Percentiles rank a stretch among this genome's conserved stretches.
Evolutionary conservation across 495 filamentous ascomycete genomes (phyloP).

Genomic region (Xylaria longipes): DNA sequence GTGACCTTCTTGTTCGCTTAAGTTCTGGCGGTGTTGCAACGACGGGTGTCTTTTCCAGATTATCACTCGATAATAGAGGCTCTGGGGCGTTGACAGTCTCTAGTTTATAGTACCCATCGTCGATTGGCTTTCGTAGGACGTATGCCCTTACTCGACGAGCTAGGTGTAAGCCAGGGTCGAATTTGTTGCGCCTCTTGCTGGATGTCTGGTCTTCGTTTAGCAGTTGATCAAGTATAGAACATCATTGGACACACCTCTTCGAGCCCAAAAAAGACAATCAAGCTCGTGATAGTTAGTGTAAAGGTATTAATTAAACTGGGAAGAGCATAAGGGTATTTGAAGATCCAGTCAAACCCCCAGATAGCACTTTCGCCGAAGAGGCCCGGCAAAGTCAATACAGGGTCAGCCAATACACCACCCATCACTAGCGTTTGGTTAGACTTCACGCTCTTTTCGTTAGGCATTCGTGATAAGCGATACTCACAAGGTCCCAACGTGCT

Average conservation of each 20-base stretch:
- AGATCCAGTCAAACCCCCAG: slow-evolving; percentile 60
- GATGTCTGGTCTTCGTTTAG: slow-evolving; percentile 47
- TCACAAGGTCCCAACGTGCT: slow-evolving; percentile 66
- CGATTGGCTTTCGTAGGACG: slow-evolving; percentile 10
- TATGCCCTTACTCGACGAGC: slow-evolving; percentile 26
- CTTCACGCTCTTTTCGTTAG: not conserved
- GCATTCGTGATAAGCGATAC: slow-evolving; percentile 16
- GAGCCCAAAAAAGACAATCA: slow-evolving; percentile 62
- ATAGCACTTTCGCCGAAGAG: slow-evolving; percentile 61
- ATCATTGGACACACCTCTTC: slow-evolving; percentile 59
- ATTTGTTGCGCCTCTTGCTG: slow-evolving; percentile 43
- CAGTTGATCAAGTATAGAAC: not conserved
- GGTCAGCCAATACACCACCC: slow-evolving; percentile 70
- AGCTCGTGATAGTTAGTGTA: slow-evolving; percentile 58
- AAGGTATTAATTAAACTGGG: slow-evolving; percentile 69
- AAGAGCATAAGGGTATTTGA: slow-evolving; percentile 68
- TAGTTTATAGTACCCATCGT: slow-evolving; percentile 33
- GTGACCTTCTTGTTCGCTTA: slow-evolving; percentile 39
- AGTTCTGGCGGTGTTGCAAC: slow-evolving; percentile 10
- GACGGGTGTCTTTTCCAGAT: slow-evolving; percentile 17
- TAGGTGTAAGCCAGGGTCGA: slow-evolving; percentile 50
- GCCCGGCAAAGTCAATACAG: slow-evolving; percentile 63
- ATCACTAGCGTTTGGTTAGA: slow-evolving; percentile 47
- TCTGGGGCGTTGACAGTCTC: slow-evolving; percentile 31
- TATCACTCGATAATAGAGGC: slow-evolving; percentile 21